Base-by-base conservation (phyloP, 345 rosid genomes). In the Cardiospermum halicacabum region DNA sequence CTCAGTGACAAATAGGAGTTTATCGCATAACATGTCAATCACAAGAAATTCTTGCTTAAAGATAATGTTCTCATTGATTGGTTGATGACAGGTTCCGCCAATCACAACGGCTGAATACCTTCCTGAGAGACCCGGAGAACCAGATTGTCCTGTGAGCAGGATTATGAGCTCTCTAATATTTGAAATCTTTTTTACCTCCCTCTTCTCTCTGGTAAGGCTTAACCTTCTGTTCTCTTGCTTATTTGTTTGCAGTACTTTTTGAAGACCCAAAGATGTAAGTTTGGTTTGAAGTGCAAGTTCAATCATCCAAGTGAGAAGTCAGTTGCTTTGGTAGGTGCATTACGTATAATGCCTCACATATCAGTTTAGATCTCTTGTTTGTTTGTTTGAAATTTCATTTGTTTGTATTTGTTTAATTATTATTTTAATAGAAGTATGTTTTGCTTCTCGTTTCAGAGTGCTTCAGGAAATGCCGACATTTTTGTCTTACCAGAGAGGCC, bases 191-290 rank as follows among this genome's bases (percentile, higher is more conserved):
- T 22, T 27, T 71, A 36, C 27, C n/a, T 40, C 58, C 11, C n/a
- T 12, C 36, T 56, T 74, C 30, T 10, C 50, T 40, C 55, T 51
- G 36, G 19, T 77, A 66, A 70, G 59, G n/a, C 15, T 61, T 76
- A 60, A 61, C 50, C 34, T 18, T 64, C 61, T 56, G 4, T 51
- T 72, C 39, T 18, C 53, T 24, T 24, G 15, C 63, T 49, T 21
- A 55, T 49, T 27, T 32, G 58, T 39, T 69, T 85, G 80, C 81
- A 93, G 98, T 93, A 81, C 76, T 93, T 83, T 69, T 25, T 93
- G 51, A 93, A 93, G 76, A 93, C 98, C 54, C 94, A 86, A 79
- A 86, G 82, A 68, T 93, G 97, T 91, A 93, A 86, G 80, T 93
- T 84, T 79, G 98, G 90, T 37, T 62, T 69, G 21, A 88, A 81